Conservation (phyloP, 2,329 filamentous ascomycete species). For the Didymella segeticola region DNA sequence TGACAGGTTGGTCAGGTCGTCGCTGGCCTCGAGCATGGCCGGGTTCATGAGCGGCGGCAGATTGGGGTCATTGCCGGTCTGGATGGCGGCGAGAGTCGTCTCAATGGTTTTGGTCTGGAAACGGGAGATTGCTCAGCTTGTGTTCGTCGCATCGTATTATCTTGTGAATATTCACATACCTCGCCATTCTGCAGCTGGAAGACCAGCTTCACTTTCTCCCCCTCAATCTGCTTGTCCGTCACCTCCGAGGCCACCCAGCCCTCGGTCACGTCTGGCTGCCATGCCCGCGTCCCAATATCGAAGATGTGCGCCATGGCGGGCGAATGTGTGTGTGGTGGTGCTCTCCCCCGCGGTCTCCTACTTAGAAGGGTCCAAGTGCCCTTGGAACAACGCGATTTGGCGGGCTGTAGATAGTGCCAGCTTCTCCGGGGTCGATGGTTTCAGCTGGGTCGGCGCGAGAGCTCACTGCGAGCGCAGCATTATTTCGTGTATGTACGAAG, state of each 20-base stretch:
- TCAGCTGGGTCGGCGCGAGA: slow-evolving; percentile 31
- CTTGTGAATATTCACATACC: slow-evolving; percentile 58
- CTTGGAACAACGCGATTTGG: too few species aligned
- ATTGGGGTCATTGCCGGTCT: slow-evolving; percentile 76
- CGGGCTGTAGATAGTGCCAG: too few species aligned
- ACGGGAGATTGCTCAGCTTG: too few species aligned
- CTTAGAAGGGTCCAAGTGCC: slow-evolving; percentile 38
- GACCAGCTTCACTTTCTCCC: slow-evolving; percentile 83
- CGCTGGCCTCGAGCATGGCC: slow-evolving; percentile 95
- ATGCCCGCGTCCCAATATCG: slow-evolving; percentile 95
- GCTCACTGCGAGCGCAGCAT: slow-evolving; percentile 41
- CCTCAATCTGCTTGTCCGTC: slow-evolving; percentile 80
- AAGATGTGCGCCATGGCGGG: slow-evolving; percentile 84
- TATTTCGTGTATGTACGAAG: slow-evolving; percentile 18
- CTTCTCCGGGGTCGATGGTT: slow-evolving; percentile 23
- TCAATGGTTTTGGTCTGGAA: slow-evolving; percentile 77
- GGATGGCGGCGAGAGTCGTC: slow-evolving; percentile 77
- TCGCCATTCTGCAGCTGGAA: slow-evolving; percentile 94
- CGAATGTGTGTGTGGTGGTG: slow-evolving; percentile 34
- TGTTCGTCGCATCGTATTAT: not conserved
- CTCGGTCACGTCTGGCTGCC: slow-evolving; percentile 95
- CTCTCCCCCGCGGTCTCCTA: slow-evolving; percentile 20
- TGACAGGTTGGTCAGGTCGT: slow-evolving; percentile 95
- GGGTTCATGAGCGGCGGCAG: slow-evolving; percentile 97
- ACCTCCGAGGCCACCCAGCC: slow-evolving; percentile 98